Evolutionary conservation across 2,329 filamentous ascomycete genomes (phyloP).

Genomic region (Apiospora pterosperma): DNA sequence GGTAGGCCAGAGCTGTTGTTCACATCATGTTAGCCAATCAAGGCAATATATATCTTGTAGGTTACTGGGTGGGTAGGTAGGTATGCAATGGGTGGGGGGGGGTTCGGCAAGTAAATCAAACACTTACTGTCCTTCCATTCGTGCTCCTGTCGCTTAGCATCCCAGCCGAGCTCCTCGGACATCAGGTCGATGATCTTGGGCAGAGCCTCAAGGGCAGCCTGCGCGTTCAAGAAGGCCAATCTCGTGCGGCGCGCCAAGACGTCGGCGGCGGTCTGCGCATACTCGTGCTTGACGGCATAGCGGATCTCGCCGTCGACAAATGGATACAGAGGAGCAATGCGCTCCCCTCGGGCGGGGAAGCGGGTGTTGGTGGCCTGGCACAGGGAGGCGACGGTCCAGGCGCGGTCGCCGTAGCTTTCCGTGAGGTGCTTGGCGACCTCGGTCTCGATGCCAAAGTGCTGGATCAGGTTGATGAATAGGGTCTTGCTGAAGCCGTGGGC

Average conservation of each 20-base stretch:
- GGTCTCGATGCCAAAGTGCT: conserved; percentile 88
- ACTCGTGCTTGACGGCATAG: conserved; percentile 85
- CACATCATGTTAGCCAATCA: conserved; percentile 7
- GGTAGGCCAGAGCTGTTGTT: conserved; percentile 50
- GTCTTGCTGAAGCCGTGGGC: conserved; percentile 85
- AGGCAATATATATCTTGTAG: background rate
- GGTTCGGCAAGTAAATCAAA: too few species aligned
- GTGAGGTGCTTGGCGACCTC: conserved; percentile 88
- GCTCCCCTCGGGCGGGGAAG: conserved; percentile 79
- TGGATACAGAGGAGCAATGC: conserved; percentile 77
- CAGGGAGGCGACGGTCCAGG: conserved; percentile 84
- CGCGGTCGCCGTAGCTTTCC: conserved; percentile 84
- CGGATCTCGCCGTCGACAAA: conserved; percentile 90
- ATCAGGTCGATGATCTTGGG: conserved; percentile 87
- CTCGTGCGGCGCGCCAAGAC: conserved; percentile 82
- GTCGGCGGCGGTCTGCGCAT: conserved; percentile 86
- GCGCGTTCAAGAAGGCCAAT: conserved; percentile 86
- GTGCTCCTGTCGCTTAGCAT: conserved; percentile 63
- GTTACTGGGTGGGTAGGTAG: background rate
- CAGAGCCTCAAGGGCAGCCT: conserved; percentile 82
- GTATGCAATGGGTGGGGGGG: conserved; percentile 7
- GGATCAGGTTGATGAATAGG: conserved; percentile 91
- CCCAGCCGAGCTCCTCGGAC: conserved; percentile 80
- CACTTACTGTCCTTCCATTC: conserved; percentile 76
- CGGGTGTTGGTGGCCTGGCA: conserved; percentile 72